Evolutionary conservation across 805 yeast species (phyloP), one percentile per base, ranked within the genome.

Genomic region (Maudiozyma turicensis): DNA sequence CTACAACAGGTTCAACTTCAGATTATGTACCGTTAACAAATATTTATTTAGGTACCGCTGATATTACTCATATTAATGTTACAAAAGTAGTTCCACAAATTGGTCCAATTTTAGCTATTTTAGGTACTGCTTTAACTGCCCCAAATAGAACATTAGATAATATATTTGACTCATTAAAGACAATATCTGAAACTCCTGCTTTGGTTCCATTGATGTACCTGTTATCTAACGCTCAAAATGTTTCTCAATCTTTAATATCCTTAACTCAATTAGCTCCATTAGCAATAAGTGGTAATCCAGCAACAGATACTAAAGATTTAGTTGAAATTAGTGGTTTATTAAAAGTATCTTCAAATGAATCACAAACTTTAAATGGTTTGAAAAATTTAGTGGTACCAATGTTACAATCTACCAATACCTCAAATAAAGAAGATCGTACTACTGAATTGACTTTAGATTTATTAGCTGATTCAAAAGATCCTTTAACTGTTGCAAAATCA

Each of bases 21-120:
- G 58, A 64, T 49, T 59, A 62, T 48, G 52, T 48, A 29, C 68
- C 68, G 29, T 48, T 60, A 38, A 64, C 54, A 10, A 52, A 61
- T 33, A 53, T 66, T 40, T 65, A 62, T 48, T 43, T 66, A 31
- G 67, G 66, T 45, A 56, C 61, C 37, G 67, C 68, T 33, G 60
- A 64, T 46, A 58, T 66, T 43, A 51, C 61, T 31, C 63, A 61
- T 40, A 62, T 66, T 48, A 66, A 66, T 46, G 67, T 65, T 20
- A 56, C 67, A 33, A 66, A 66, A 50, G 63, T 65, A 45, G 40
- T 66, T 26, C 70, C 70, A 29, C 56, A 58, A 40, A 48, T 63
- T 13, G 59, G 54, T 29, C 68, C 70, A 14, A 50, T 64, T 33
- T 50, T 66, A 43, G 51, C 57, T 6, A 55, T 65, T 15, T 45